phyloP scores from a whole-genome alignment of 129 eudicot species.

The Smallanthus sonchifolius region DNA sequence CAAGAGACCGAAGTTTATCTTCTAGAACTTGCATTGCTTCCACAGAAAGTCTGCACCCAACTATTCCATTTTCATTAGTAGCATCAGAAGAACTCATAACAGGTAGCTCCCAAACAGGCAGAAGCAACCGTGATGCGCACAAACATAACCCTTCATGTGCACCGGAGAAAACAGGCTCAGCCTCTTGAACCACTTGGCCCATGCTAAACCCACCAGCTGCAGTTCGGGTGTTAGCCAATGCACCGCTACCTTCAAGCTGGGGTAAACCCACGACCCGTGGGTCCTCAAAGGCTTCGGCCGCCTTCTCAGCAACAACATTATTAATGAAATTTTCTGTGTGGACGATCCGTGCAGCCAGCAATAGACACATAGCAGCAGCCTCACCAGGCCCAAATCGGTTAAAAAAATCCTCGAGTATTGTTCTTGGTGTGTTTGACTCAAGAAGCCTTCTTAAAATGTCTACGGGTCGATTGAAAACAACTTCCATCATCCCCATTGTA shows the following conservation, averaged over 20 bases:
- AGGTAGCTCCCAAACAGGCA: conserved; percentile 95
- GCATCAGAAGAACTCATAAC: conserved; percentile 62
- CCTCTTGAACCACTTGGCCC: conserved; percentile 99
- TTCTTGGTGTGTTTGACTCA: conserved; percentile 84
- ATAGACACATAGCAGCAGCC: conserved; percentile 96
- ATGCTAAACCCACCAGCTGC: conserved; percentile 93
- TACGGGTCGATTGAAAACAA: conserved; percentile 87
- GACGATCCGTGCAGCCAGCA: conserved; percentile 77
- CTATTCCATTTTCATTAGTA: conserved; percentile 44
- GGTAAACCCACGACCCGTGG: conserved; percentile 92
- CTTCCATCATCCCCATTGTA: conserved; percentile 99
- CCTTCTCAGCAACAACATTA: conserved; percentile 87
- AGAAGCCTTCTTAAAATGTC: conserved; percentile 80
- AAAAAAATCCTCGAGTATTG: conserved; percentile 84
- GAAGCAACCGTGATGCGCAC: conserved; percentile 84
- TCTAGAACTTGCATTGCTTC: conserved; percentile 91
- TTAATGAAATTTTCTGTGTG: conserved; percentile 60
- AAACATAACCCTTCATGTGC: conserved; percentile 92
- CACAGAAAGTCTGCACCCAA: conserved; percentile 70
- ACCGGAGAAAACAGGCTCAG: conserved; percentile 97
- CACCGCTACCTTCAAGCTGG: conserved; percentile 82
- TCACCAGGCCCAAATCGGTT: conserved; percentile 93
- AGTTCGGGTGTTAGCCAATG: conserved; percentile 71
- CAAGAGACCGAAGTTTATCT: conserved; percentile 81
- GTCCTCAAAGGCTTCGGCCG: conserved; percentile 99